Conservation (phyloP, 148 eudicot genomes). For the Talinum fruticosum region DNA sequence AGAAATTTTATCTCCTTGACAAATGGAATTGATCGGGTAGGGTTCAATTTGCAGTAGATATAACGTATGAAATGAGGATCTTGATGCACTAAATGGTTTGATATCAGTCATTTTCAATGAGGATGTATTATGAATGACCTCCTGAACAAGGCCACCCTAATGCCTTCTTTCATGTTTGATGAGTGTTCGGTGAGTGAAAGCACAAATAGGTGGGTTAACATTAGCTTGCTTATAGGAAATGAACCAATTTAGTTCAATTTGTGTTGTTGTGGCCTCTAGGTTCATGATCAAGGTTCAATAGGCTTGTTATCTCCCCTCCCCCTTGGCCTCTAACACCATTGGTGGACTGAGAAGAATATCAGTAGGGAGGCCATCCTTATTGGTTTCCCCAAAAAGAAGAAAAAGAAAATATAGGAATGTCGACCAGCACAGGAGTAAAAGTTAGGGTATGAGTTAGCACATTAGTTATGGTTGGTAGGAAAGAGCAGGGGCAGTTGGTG, state of each 20-base stretch:
- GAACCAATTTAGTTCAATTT: neutral
- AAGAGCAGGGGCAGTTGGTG: slow-evolving; percentile 2
- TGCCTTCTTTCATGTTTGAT: neutral
- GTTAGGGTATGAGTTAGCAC: neutral
- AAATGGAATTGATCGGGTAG: neutral
- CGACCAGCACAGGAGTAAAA: neutral
- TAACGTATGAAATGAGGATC: neutral
- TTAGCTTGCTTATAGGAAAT: neutral
- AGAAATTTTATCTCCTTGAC: neutral
- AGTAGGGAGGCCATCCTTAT: neutral
- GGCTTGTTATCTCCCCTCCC: neutral
- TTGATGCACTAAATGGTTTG: neutral
- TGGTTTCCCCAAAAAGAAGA: too few relatives aligned
- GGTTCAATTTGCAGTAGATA: neutral
- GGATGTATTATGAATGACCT: neutral
- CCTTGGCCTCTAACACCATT: neutral
- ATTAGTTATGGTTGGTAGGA: slow-evolving; percentile 1
- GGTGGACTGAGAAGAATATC: neutral
- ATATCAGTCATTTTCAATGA: neutral
- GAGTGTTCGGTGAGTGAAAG: too few relatives aligned
- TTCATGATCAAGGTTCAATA: neutral
- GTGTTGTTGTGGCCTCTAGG: neutral
- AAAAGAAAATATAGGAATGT: neutral
- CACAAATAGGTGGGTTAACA: neutral
- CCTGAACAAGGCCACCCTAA: neutral